Evolutionary conservation across 768 basidiomycete species (phyloP), one percentile per base, ranked within the genome.

Genomic region (Sporobolomyces roseus): DNA sequence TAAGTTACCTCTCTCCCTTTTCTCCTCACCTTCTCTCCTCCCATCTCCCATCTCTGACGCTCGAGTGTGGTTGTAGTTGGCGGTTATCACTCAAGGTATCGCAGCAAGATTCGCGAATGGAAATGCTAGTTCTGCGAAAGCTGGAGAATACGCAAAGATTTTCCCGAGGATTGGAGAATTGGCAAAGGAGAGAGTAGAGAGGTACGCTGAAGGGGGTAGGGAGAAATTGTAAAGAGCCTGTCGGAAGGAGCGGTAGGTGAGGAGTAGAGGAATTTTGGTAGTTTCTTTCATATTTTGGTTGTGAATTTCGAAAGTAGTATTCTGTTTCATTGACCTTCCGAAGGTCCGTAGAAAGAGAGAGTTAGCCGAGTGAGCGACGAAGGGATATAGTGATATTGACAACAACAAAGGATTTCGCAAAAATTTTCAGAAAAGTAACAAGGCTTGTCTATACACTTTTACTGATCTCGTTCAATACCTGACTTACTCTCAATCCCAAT

Each of bases 1-100:
- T 76, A 35, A 36, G 75, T 30, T 27, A n/a, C 41, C n/a, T 36
- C 51, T n/a, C 45, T 30, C 29, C 43, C n/a, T 17, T 32, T n/a
- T 12, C n/a, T 41, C n/a, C 13, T 54, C 25, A 21, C 55, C 43
- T 30, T 35, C 38, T 36, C 43, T 6, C 25, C 53, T 35, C 13
- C 35, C 3, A 12, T 2, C 33, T 3, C 12, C 12, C 45, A 7
- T 10, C 12, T 46, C 14, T 14, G 45, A 46, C 6, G 21, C n/a
- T n/a, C n/a, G 23, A 6, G 45, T 13, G 21, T 9, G 29, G 2
- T 6, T 14, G 5, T 55, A 76, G 74, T 66, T 77, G n/a, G 69
- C 75, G 17, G 75, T 77, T 30, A 77, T 75, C 61, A 66, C 65
- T 19, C 76, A 76, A 41, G 75, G 75, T 48, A 76, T 77, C 64